Conservation (phyloP, 2,329 filamentous ascomycete species). For the Ophioceras dolichostomum region DNA sequence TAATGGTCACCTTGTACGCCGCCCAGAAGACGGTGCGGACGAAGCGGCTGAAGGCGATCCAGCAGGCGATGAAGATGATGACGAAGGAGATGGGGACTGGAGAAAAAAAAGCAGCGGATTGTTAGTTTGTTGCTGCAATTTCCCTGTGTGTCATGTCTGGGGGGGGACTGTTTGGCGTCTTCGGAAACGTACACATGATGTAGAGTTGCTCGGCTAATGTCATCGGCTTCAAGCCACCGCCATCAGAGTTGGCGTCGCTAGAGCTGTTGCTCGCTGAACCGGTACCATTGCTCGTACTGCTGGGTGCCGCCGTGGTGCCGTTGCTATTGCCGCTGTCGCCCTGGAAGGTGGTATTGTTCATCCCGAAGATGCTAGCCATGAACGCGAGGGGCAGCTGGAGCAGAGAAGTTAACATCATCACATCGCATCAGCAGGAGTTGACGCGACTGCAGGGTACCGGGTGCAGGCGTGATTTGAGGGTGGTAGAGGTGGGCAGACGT, state of each 20-base stretch:
- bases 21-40: background rate
- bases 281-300: too few relatives aligned
- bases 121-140: too few relatives aligned
- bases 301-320: too few relatives aligned
- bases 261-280: too few relatives aligned
- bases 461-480: background rate
- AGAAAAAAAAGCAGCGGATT: too few relatives aligned
- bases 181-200: background rate
- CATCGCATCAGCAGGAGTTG: too few relatives aligned
- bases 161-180: background rate
- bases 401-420: too few relatives aligned
- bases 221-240: background rate
- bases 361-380: constrained; percentile 24
- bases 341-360: constrained; percentile 14
- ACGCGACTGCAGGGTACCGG: too few relatives aligned
- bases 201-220: background rate
- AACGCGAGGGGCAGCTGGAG: constrained; percentile 22
- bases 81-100: background rate
- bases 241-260: constrained; percentile 9
- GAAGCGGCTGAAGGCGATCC: background rate
- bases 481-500: constrained; percentile 9
- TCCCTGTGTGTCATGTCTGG: too few relatives aligned
- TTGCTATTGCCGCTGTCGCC: too few relatives aligned
- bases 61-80: background rate
- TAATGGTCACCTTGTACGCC: background rate